phyloP scores from a whole-genome alignment of 1,284 basidiomycete genomes.

The Microbotryum silenes-acaulis region DNA sequence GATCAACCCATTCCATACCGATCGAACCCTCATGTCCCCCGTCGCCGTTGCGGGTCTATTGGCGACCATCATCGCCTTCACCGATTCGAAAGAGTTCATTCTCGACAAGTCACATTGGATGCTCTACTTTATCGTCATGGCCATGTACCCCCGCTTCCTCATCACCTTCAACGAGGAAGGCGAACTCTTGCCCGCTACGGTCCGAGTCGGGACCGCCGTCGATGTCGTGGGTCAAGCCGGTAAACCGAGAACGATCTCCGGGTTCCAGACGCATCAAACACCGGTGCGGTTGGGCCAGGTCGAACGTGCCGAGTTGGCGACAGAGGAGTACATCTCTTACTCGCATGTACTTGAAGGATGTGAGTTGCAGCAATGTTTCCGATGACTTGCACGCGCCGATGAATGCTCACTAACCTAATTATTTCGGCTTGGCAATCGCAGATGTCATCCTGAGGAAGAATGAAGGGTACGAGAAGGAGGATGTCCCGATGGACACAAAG shows the following conservation, averaged over 20 bases:
- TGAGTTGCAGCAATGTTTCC: slow-evolving; percentile 34
- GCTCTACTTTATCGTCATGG: slow-evolving; percentile 87
- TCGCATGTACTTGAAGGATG: slow-evolving; percentile 82
- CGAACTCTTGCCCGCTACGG: slow-evolving; percentile 68
- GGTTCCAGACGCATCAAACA: slow-evolving; percentile 94
- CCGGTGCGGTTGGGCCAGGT: slow-evolving; percentile 89
- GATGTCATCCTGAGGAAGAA: slow-evolving; percentile 43
- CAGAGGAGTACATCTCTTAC: slow-evolving; percentile 92
- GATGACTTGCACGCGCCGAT: neutral
- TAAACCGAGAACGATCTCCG: slow-evolving; percentile 82
- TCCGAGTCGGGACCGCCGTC: slow-evolving; percentile 89
- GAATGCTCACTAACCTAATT: neutral
- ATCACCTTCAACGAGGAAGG: slow-evolving; percentile 93
- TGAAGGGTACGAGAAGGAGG: slow-evolving; percentile 42
- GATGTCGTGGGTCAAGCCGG: slow-evolving; percentile 87
- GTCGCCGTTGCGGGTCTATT: slow-evolving; percentile 87
- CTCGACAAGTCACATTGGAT: slow-evolving; percentile 97
- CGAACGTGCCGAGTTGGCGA: slow-evolving; percentile 90
- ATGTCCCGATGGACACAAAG: slow-evolving; percentile 24
- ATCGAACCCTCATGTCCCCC: slow-evolving; percentile 80
- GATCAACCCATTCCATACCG: slow-evolving; percentile 95
- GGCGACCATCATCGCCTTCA: slow-evolving; percentile 82
- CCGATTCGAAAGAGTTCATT: slow-evolving; percentile 70
- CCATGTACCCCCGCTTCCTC: slow-evolving; percentile 98
- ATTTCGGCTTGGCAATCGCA: slow-evolving; percentile 12